Evolutionary conservation across 1,284 basidiomycete species (phyloP), one percentile per base, ranked within the genome.

Genomic region (Lentinula novae-zelandiae): DNA sequence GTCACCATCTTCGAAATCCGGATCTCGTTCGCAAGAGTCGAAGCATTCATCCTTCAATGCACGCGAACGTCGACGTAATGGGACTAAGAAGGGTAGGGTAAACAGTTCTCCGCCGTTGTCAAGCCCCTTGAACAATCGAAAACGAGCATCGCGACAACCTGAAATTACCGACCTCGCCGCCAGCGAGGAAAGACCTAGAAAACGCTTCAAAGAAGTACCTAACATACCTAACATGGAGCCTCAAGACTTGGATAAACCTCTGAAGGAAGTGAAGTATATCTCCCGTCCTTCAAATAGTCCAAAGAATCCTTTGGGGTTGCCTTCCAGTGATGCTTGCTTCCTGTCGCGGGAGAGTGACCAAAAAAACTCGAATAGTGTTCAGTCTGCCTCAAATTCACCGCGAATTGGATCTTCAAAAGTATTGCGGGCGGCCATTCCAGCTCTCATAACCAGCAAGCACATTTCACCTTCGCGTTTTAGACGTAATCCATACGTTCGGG

Each of bases 181-280:
- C 1, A 40, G 22, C 12, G 44, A 40, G 9, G 22, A 55, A 13
- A 49, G 53, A 27, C 53, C 52, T 3, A 7, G 17, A 40, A 60
- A 55, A 13, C 59, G 53, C 8, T 40, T 15, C 36, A 44, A 49
- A 39, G 44, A 3, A 53, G 34, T 53, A 9, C 10, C 33, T 33
- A 12, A 8, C 7, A 4, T 27, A 34, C 17, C 34, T 17, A 17
- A 31, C 20, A 13, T 27, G 20, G 44, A 8, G 40, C 40, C 3
- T 4, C 27, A 27, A 44, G 40, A 27, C n/a, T 17, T 20, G 6
- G 36, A 48, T 13, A 40, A 27, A 17, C 33, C 39, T 4, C 7
- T 56, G 12, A 42, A 22, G 22, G 59, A 60, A 48, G 53, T 60
- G 20, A 55, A 57, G 9, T 52, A 53, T 40, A 34, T 57, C 33